Evolutionary conservation across 495 filamentous ascomycete genomes (phyloP), one percentile per base, ranked within the genome.

Genomic region (Apodospora peruviana): DNA sequence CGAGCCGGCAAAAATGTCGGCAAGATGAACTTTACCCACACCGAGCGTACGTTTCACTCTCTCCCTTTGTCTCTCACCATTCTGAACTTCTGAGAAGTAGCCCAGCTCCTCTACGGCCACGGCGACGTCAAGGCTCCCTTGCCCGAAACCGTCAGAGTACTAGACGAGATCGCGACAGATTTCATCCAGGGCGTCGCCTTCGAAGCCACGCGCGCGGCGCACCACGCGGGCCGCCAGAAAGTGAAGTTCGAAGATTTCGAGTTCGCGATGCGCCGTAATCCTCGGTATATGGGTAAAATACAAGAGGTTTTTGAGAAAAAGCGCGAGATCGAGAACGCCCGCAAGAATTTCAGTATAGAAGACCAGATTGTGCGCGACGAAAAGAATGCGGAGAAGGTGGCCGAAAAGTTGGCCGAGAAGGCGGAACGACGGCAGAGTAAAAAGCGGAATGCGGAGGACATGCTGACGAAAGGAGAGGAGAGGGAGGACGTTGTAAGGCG

Each of bases 181-280:
- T 91, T 88, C 68, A 80, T 90, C 48, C 82, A 93, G 49, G 88
- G 90, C 64, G 77, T 93, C 49, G 90, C 86, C 73, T 93, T 96
- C 74, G 85, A 86, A 44, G 91, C 93, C 4, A 84, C 87, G 21
- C 79, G 85, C 19, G 82, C 82, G 54, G 93, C 93, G 1, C 81
- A 84, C 58, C 83, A 93, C 65, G 80, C 85, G 2, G 83, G 88
- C 3, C 83, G 93, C 5, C 86, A 91, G 58, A 98, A 98, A 70
- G 87, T 96, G 70, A 98, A 98, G 61, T 86, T 95, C 48, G 93
- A 98, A 54, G 93, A 98, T 65, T 95, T 97, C 74, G 87, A 91
- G 60, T 97, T 93, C 60, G 87, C 87, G 24, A 80, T 96, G 45
- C 81, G 94, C 25, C 80, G 84, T 27, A 93, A 96, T 58, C 82